Evolutionary conservation across 495 filamentous ascomycete species (phyloP).

Genomic region (Tuber umbilicatum): DNA sequence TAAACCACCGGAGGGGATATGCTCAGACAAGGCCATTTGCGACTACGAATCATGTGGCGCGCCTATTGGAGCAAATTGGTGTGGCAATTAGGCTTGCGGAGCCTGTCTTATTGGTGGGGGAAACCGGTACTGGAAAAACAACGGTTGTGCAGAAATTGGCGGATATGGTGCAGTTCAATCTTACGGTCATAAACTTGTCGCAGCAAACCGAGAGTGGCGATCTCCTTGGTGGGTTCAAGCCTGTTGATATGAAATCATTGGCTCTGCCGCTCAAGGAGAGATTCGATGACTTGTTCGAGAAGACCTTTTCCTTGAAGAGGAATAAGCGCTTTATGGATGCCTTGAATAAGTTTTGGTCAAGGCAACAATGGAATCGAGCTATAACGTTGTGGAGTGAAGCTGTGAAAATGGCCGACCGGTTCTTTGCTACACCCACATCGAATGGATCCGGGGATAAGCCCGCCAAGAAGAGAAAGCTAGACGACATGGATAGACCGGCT

Average conservation of each 20-base stretch:
- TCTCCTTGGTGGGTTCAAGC: conserved; percentile 90
- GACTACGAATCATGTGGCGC: conserved; percentile 62
- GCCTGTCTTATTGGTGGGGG: conserved; percentile 86
- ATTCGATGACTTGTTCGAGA: conserved; percentile 79
- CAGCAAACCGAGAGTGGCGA: conserved; percentile 96
- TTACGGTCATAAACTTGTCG: conserved; percentile 87
- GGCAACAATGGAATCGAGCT: conserved; percentile 74
- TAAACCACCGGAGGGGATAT: conserved; percentile 45
- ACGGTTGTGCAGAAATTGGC: conserved; percentile 90
- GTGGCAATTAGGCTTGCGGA: conserved; percentile 75
- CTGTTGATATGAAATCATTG: conserved; percentile 78
- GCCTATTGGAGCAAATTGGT: conserved; percentile 75
- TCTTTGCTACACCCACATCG: conserved; percentile 50
- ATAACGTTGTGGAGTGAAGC: conserved; percentile 84
- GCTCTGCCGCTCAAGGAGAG: conserved; percentile 86
- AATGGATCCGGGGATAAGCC: conserved; percentile 55
- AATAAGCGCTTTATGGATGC: conserved; percentile 79
- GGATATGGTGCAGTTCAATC: conserved; percentile 66
- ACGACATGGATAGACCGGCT: conserved; percentile 51
- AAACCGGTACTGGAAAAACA: conserved; percentile 97
- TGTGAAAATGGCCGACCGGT: conserved; percentile 69
- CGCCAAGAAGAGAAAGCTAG: conserved; percentile 71
- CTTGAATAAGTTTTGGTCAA: conserved; percentile 68
- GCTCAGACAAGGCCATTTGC: conserved; percentile 56
- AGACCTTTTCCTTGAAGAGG: conserved; percentile 75